Evolutionary conservation across 2,329 filamentous ascomycete genomes (phyloP).

Genomic region (Alternaria infectoria): DNA sequence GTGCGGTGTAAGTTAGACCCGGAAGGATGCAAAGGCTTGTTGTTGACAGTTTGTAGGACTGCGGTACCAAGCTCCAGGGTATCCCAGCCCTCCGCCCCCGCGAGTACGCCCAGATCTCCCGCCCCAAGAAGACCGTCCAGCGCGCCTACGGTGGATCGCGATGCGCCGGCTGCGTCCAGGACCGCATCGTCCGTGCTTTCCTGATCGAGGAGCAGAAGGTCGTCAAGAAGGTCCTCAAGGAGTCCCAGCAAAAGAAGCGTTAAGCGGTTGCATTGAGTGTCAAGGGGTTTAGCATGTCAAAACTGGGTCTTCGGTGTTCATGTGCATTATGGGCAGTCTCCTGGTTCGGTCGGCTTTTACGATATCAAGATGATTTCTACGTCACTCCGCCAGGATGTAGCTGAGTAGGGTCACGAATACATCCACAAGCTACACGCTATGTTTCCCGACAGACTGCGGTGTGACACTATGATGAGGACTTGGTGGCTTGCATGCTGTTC

Average conservation of each 20-base stretch:
- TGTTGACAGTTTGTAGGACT: slow-evolving; percentile 71
- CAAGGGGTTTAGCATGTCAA: slow-evolving; percentile 42
- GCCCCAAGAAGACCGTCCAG: slow-evolving; percentile 99
- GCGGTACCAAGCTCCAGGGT: slow-evolving; percentile 94
- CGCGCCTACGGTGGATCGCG: slow-evolving; percentile 96
- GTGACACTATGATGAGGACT: not conserved
- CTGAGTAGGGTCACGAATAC: slow-evolving; percentile 46
- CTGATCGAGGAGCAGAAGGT: slow-evolving; percentile 99
- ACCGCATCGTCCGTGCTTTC: slow-evolving; percentile 97
- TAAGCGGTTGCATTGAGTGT: slow-evolving; percentile 40
- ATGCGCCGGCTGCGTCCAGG: slow-evolving; percentile 98
- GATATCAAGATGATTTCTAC: slow-evolving; percentile 48
- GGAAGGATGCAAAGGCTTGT: not conserved
- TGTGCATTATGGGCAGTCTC: slow-evolving; percentile 51
- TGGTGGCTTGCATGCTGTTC: not conserved
- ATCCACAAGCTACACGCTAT: slow-evolving; percentile 37
- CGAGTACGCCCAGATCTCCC: slow-evolving; percentile 96
- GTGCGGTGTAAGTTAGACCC: slow-evolving; percentile 61
- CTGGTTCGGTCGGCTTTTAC: slow-evolving; percentile 47
- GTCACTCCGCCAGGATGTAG: slow-evolving; percentile 42
- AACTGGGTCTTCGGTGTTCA: slow-evolving; percentile 51
- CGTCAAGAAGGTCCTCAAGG: slow-evolving; percentile 99
- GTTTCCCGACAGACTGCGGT: not conserved
- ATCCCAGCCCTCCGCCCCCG: slow-evolving; percentile 97
- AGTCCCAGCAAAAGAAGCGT: slow-evolving; percentile 80